These are phyloP conservation scores for Alternaria dauci DNA, from an alignment of 2,329 filamentous ascomycete species.

Conservation along the genomic window DNA sequence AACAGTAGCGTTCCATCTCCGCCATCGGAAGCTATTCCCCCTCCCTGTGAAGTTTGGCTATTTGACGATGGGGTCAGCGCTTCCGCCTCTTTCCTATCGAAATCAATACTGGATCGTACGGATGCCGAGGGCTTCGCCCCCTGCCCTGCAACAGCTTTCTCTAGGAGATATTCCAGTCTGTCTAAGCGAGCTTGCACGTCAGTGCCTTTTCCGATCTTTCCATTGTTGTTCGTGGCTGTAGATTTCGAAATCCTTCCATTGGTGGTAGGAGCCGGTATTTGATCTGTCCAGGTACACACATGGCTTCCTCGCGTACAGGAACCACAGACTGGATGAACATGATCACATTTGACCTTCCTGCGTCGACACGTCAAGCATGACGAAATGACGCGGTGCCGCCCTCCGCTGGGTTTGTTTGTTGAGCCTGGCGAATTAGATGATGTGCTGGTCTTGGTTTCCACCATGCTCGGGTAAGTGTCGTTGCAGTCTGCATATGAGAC, in stretches of 20 bases:
- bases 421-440: conserved; percentile 37
- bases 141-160: conserved; percentile 43
- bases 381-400: conserved; percentile 49
- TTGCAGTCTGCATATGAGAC: conserved; percentile 15
- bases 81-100: conserved; percentile 34
- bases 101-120: conserved; percentile 28
- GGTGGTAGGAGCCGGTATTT: conserved; percentile 29
- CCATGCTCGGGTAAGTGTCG: conserved; percentile 28
- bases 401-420: conserved; percentile 37
- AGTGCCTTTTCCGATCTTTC: conserved; percentile 36
- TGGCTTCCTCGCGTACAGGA: conserved; percentile 50
- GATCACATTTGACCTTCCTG: conserved; percentile 52
- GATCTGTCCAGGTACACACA: conserved; percentile 48
- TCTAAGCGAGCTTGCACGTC: conserved; percentile 51
- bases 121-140: conserved; percentile 20
- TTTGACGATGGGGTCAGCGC: conserved; percentile 42
- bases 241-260: conserved; percentile 42
- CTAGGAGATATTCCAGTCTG: conserved; percentile 47
- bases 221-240: conserved; percentile 12
- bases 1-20: conserved; percentile 49
- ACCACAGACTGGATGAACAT: conserved; percentile 50
- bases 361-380: conserved; percentile 51
- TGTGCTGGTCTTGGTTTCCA: conserved; percentile 31
- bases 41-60: conserved; percentile 45
- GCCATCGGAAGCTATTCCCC: conserved; percentile 49